phyloP scores from a whole-genome alignment of 1,284 basidiomycete genomes.

The Ceratobasidium papillatum region DNA sequence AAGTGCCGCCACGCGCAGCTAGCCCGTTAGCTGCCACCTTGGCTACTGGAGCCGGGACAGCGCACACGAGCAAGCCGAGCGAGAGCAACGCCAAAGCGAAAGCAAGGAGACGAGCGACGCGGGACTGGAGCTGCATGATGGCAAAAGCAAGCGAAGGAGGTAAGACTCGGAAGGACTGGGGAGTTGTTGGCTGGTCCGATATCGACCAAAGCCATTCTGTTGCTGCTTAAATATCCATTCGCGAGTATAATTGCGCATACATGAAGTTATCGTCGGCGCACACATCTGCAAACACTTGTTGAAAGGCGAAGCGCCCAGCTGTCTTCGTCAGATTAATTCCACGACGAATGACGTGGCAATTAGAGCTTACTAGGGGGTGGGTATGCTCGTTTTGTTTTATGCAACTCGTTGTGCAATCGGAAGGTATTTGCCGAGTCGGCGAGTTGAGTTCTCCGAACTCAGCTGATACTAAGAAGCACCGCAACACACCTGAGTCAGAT shows the following conservation, averaged over 20 bases:
- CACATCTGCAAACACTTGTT: background rate
- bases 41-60: constrained; percentile 15
- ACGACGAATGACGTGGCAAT: background rate
- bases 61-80: constrained; percentile 26
- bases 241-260: constrained; percentile 11
- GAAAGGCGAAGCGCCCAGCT: background rate
- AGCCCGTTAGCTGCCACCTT: background rate
- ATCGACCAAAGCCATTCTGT: background rate
- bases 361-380: background rate
- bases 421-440: background rate
- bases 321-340: background rate
- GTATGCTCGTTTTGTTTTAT: background rate
- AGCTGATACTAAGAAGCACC: background rate
- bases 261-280: background rate
- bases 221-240: constrained; percentile 18
- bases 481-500: background rate
- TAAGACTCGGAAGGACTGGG: background rate
- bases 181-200: constrained; percentile 5
- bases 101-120: constrained; percentile 29
- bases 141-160: background rate
- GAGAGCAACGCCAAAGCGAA: background rate
- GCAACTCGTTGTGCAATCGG: background rate
- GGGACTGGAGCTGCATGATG: constrained; percentile 30
- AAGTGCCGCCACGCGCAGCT: constrained; percentile 23
- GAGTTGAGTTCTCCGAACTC: background rate